Conservation (phyloP, 2,329 filamentous ascomycete genomes). For the Chrysoporthe puriensis region DNA sequence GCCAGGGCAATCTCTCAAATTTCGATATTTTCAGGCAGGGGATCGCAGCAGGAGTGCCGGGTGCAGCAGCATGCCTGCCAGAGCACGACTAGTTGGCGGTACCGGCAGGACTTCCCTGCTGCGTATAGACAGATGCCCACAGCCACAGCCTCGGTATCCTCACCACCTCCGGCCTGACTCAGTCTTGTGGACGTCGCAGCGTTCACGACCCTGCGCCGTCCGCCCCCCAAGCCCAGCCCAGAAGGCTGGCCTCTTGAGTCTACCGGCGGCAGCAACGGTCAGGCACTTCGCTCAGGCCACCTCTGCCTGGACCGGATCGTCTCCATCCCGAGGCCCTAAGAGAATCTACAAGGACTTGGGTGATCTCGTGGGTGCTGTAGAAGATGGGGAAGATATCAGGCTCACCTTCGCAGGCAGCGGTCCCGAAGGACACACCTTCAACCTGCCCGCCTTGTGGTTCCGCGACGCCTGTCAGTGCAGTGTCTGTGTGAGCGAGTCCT, state of each 20-base stretch:
- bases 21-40: no score
- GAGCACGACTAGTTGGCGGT: background rate
- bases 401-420: background rate
- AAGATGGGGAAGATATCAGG: background rate
- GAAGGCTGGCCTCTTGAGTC: background rate
- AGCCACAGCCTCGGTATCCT: background rate
- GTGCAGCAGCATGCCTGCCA: no score
- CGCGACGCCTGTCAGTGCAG: conserved; percentile 60
- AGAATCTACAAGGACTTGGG: background rate
- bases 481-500: conserved; percentile 58
- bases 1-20: no score
- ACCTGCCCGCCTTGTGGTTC: conserved; percentile 38
- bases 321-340: background rate
- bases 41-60: no score
- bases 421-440: background rate
- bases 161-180: background rate
- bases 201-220: background rate
- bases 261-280: background rate
- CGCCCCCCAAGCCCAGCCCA: background rate
- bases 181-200: background rate
- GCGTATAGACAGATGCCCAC: background rate
- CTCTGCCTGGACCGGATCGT: background rate
- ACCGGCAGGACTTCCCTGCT: background rate
- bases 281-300: background rate
- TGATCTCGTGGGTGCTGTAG: background rate